Conservation (phyloP, 208 protist species). For the Leishmania braziliensis region DNA sequence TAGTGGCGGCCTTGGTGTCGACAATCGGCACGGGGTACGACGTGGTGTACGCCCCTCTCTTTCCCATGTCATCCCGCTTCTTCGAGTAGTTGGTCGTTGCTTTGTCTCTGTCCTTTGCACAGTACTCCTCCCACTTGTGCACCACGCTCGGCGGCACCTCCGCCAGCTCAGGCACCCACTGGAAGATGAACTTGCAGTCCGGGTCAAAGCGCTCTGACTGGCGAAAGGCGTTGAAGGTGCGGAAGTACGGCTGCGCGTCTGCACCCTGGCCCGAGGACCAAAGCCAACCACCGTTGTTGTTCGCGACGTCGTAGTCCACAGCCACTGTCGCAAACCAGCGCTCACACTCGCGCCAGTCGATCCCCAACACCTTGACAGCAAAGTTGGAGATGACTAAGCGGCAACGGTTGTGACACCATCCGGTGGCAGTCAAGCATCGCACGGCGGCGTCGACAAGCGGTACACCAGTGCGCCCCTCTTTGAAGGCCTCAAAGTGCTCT, state of each 20-base stretch:
- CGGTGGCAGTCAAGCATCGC: slow-evolving; percentile 82
- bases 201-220: slow-evolving; percentile 69
- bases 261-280: slow-evolving; percentile 77
- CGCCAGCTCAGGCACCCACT: slow-evolving; percentile 76
- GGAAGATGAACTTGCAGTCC: slow-evolving; percentile 61
- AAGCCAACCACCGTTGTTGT: slow-evolving; percentile 89
- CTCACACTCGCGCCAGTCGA: slow-evolving; percentile 93
- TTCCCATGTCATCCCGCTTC: neutral
- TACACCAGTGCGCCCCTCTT: slow-evolving; percentile 82
- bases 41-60: slow-evolving; percentile 27
- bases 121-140: slow-evolving; percentile 72
- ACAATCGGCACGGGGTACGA: slow-evolving; percentile 73
- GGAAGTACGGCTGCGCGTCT: slow-evolving; percentile 84
- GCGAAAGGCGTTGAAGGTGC: slow-evolving; percentile 80
- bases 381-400: slow-evolving; percentile 86
- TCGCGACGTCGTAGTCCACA: slow-evolving; percentile 88
- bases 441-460: slow-evolving; percentile 94
- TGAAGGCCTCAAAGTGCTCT: slow-evolving; percentile 67
- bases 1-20: slow-evolving; percentile 51
- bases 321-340: slow-evolving; percentile 85
- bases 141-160: slow-evolving; percentile 57
- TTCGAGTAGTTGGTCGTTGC: neutral
- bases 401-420: slow-evolving; percentile 81
- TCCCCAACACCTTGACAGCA: slow-evolving; percentile 83
- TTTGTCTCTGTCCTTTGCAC: slow-evolving; percentile 27